A percentile compares a stretch with the other conserved stretches of the same genome.
phyloP scores from a whole-genome alignment of 2,329 filamentous ascomycete genomes.

The Exserohilum turcica region DNA sequence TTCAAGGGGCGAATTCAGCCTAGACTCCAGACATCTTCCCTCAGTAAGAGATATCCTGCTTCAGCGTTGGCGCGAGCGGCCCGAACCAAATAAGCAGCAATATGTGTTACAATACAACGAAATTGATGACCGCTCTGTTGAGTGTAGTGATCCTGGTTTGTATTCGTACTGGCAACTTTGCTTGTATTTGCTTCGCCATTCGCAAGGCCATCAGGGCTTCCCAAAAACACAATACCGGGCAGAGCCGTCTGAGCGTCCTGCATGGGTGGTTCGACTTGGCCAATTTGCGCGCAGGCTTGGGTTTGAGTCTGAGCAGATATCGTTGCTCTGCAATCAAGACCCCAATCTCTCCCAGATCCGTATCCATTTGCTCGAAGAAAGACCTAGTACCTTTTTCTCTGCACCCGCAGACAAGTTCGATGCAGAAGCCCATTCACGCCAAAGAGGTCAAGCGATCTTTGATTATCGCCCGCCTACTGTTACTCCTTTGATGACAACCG shows the following conservation, averaged over 20 bases:
- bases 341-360: constrained; percentile 5
- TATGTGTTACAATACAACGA: constrained; percentile 11
- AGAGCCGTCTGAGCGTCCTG: not conserved
- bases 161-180: constrained; percentile 19
- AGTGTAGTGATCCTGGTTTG: constrained; percentile 1
- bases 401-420: not conserved
- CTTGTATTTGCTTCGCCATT: constrained; percentile 8
- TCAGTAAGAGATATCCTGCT: constrained; percentile 16
- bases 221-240: not conserved
- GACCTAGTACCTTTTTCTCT: not conserved
- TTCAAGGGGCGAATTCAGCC: constrained; percentile 4
- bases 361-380: constrained; percentile 7
- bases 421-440: not conserved
- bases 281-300: constrained; percentile 1
- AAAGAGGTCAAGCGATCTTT: constrained; percentile 9
- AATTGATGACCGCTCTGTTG: constrained; percentile 1
- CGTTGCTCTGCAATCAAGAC: constrained; percentile 6
- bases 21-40: constrained; percentile 6
- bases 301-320: constrained; percentile 9
- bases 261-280: constrained; percentile 2
- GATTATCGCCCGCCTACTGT: not conserved
- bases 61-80: not conserved
- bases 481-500: constrained; percentile 8
- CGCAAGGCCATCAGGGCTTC: not conserved
- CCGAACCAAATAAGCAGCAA: not conserved